Evolutionary conservation across 2,329 filamentous ascomycete species (phyloP).

Genomic region (Trichoderma oligosporum): DNA sequence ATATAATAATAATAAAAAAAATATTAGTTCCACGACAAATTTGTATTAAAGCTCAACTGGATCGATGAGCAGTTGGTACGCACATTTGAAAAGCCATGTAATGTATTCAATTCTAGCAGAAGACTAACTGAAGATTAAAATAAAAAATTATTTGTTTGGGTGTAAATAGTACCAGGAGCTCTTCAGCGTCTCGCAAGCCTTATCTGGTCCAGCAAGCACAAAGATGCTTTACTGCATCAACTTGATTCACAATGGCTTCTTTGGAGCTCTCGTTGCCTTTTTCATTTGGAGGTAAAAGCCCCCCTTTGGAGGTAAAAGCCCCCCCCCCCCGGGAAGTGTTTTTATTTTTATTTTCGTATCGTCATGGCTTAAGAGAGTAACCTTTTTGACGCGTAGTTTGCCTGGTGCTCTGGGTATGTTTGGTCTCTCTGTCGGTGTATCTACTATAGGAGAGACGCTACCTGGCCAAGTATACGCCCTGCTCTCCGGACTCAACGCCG

Average conservation of each 20-base stretch:
- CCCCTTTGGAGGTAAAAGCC: slow-evolving; percentile 57
- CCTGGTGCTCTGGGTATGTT: slow-evolving; percentile 70
- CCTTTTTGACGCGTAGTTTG: slow-evolving; percentile 40
- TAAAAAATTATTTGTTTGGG: too few relatives aligned
- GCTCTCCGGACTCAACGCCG: slow-evolving; percentile 66
- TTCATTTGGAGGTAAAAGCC: slow-evolving; percentile 56
- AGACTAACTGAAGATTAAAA: background rate
- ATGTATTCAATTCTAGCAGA: background rate
- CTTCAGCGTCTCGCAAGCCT: slow-evolving; percentile 64
- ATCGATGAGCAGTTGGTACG: slow-evolving; percentile 63
- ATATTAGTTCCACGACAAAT: slow-evolving; percentile 53
- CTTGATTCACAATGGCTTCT: slow-evolving; percentile 57
- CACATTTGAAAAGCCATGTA: background rate
- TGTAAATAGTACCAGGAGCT: slow-evolving; percentile 69
- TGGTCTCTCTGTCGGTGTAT: slow-evolving; percentile 61
- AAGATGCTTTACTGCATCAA: slow-evolving; percentile 70
- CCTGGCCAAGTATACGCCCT: slow-evolving; percentile 64
- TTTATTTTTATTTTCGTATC: too few relatives aligned
- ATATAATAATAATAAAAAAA: background rate
- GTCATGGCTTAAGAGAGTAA: background rate
- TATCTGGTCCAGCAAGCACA: slow-evolving; percentile 65
- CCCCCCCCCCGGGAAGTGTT: too few relatives aligned
- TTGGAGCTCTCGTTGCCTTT: slow-evolving; percentile 56
- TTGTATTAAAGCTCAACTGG: slow-evolving; percentile 59
- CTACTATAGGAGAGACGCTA: slow-evolving; percentile 54